phyloP scores from a whole-genome alignment of 208 protist species.

The Acanthamoeba triangularis region DNA sequence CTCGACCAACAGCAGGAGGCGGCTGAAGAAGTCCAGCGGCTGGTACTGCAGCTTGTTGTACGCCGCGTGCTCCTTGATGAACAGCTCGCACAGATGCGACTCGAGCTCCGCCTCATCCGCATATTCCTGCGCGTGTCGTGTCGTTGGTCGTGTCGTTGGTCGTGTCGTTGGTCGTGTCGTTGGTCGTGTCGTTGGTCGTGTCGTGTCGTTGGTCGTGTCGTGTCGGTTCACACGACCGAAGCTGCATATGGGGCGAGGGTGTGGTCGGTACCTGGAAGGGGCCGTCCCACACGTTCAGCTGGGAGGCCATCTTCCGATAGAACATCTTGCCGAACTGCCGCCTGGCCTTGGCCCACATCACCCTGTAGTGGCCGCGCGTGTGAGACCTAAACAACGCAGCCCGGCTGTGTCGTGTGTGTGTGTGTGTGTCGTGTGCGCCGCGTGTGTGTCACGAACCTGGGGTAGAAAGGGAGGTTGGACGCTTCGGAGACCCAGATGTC shows the following conservation, averaged over 20 bases:
- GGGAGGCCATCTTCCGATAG: conserved; percentile 31
- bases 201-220: too few species aligned
- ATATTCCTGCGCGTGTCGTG: background rate
- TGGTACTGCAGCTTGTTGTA: conserved; percentile 40
- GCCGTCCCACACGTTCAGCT: conserved; percentile 28
- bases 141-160: too few species aligned
- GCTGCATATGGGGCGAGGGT: background rate
- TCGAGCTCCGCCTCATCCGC: background rate
- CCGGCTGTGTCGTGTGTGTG: too few species aligned
- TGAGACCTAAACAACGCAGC: background rate
- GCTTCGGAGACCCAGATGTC: conserved; percentile 41
- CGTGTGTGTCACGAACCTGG: background rate
- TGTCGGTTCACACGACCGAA: background rate
- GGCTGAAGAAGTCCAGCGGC: conserved; percentile 35
- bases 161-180: too few species aligned
- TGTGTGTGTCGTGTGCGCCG: too few species aligned
- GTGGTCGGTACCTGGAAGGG: background rate
- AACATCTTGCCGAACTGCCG: conserved; percentile 18
- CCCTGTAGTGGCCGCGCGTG: background rate
- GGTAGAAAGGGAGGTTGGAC: conserved; percentile 32
- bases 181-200: too few species aligned
- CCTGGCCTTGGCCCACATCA: conserved; percentile 33
- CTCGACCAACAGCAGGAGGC: background rate
- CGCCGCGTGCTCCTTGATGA: conserved; percentile 23
- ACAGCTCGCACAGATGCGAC: conserved; percentile 21